Evolutionary conservation across 208 protist genomes (phyloP), one percentile per base, ranked within the genome.

Genomic region (Leishmania gerbilli): DNA sequence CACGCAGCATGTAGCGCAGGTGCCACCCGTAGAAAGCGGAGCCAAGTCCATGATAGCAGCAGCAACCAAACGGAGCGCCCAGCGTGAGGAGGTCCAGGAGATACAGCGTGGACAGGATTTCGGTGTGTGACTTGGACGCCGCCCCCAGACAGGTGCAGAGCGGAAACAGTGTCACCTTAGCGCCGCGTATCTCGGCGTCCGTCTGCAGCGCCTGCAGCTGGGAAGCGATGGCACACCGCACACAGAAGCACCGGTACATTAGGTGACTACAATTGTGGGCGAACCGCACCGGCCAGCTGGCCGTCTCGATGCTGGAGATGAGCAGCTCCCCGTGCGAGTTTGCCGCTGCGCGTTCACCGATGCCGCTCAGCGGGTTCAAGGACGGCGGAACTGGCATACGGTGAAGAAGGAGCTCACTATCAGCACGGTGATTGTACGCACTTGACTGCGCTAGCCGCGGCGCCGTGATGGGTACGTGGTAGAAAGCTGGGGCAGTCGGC

Each of bases 1-100:
- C 86, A 3, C 91, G 91, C 37, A 95, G 74, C 34, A 94, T 51
- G 79, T 93, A 96, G 11, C 93, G 93, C 62, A 95, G 83, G 31
- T 92, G 91, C 80, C 87, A 94, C 17, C 84, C 89, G 75, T 86
- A 95, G 4, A 91, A 74, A 8, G 87, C 74, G 7, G 91, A 92
- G n/a, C 93, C 93, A 40, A 91, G n/a, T 24, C 93, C 93, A 53
- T 91, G 89, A 75, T 95, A 96, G 76, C 81, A 91, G 83, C 84
- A 91, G 51, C 67, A 91, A 1, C 89, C 88, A 76, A 84, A 92
- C 45, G 88, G 87, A 67, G 71, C 74, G 0, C 91, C 91, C 27
- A 84, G 68, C 49, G 91, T 89, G 31, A 96, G 68, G 1, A 87
- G 15, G 71, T 96, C 93, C 21, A 88, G 68, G 31, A 90, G 45